Evolutionary conservation across 2,329 filamentous ascomycete genomes (phyloP).

Genomic region (Aspergillus chevalieri): DNA sequence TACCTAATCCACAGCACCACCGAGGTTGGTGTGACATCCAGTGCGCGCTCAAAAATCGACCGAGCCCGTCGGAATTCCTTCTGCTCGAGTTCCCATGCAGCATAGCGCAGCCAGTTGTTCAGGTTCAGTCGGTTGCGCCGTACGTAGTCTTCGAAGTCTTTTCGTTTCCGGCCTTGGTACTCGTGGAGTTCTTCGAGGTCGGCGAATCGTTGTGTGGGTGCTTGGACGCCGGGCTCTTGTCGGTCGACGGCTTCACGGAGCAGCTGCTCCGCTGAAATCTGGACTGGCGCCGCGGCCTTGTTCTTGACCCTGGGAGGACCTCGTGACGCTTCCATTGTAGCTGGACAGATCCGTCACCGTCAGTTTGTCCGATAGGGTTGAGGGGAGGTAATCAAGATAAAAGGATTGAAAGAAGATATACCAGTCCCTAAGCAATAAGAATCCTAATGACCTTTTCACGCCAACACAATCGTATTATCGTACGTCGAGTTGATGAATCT

Average conservation of each 20-base stretch:
- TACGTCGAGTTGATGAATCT: background rate
- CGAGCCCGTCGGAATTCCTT: constrained; percentile 91
- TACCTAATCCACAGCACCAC: constrained; percentile 87
- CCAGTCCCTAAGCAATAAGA: background rate
- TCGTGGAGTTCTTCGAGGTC: constrained; percentile 98
- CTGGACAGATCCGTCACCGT: background rate
- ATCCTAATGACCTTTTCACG: background rate
- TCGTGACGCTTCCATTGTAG: constrained; percentile 77
- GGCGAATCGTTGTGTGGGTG: constrained; percentile 88
- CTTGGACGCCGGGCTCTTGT: constrained; percentile 80
- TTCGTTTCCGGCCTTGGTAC: constrained; percentile 90
- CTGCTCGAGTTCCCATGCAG: constrained; percentile 94
- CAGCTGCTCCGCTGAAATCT: constrained; percentile 96
- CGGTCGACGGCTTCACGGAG: constrained; percentile 95
- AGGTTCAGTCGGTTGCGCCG: constrained; percentile 89
- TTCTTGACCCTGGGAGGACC: constrained; percentile 97
- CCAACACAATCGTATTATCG: background rate
- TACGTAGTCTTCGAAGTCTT: constrained; percentile 97
- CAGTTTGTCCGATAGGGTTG: background rate
- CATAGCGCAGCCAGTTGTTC: constrained; percentile 99
- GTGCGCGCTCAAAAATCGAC: constrained; percentile 87
- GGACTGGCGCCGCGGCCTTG: constrained; percentile 83
- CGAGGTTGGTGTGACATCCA: constrained; percentile 85
- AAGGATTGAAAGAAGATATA: background rate
- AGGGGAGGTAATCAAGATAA: background rate